These are phyloP conservation scores for Barnettozyma wickerhamii DNA, from an alignment of 805 yeast genomes.

Conservation along the genomic window DNA sequence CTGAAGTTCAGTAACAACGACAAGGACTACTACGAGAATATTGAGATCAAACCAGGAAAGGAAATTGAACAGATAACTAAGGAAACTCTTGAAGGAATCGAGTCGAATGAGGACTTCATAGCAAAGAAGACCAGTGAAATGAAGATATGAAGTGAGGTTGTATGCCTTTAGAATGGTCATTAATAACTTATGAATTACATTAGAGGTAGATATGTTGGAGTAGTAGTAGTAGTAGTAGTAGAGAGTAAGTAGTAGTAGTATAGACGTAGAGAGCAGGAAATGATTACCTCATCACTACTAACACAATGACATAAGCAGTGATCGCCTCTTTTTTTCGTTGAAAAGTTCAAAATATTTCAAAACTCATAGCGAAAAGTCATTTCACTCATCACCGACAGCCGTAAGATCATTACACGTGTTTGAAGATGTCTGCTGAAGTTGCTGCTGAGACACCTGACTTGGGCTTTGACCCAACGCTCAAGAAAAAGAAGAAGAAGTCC, in stretches of 20 bases:
- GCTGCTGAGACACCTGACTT: conserved; percentile 26
- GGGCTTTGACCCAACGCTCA: conserved; percentile 72
- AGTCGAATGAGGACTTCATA: conserved; percentile 29
- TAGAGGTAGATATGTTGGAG: too few species aligned
- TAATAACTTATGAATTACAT: too few species aligned
- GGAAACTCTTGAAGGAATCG: conserved; percentile 39
- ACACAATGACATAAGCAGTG: not conserved
- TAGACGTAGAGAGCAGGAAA: too few species aligned
- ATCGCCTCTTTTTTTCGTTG: not conserved
- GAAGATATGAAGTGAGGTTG: conserved; percentile 8
- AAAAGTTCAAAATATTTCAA: not conserved
- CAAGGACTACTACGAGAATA: conserved; percentile 18
- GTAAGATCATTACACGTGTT: too few species aligned
- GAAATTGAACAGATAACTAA: conserved; percentile 46
- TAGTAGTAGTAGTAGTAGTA: too few species aligned
- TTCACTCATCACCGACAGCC: not conserved
- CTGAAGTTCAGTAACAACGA: conserved; percentile 40
- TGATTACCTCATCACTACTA: not conserved
- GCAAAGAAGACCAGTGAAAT: conserved; percentile 28
- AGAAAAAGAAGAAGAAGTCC: conserved; percentile 74
- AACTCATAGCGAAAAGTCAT: not conserved
- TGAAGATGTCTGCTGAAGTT: conserved; percentile 21
- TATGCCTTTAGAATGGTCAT: too few species aligned
- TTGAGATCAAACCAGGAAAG: conserved; percentile 43
- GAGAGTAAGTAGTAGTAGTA: too few species aligned